Evolutionary conservation across 306 rosid species (phyloP), one percentile per base, ranked within the genome.

Genomic region (Begonia fuchsioides): DNA sequence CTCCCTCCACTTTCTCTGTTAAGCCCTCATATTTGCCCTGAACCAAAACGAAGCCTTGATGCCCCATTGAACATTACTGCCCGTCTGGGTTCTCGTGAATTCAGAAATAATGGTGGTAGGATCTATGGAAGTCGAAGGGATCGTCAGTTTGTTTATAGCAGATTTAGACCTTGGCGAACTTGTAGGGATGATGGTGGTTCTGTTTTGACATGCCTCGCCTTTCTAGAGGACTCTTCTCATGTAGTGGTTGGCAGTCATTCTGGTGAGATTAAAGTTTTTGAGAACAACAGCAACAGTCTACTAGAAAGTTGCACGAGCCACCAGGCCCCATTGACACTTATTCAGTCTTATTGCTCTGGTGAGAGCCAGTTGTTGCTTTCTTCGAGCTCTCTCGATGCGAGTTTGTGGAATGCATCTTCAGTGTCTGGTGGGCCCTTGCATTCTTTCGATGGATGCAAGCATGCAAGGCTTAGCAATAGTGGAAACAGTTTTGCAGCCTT

Each of bases 81-180:
- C 38, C 85, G 98, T 39, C 94, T 92, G 65, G 94, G 83, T 32
- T 77, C 93, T 12, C 93, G 94, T 5, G 96, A 92, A 67, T 82
- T 73, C 60, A 85, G 67, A 73, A 74, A 60, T 55, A 67, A 49
- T 26, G 35, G 35, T 58, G 87, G 98, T 40, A 94, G 98, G 58
- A 84, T 92, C 13, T 95, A 85, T 58, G 94, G 98, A 40, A 92
- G 80, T 64, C 94, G 96, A 39, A 75, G 82, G 70, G 98, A 92
- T 62, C 93, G 98, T 13, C 98, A 92, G 57, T 80, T 92, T 75
- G 86, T 92, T 58, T 92, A 75, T 68, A 92, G 98, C 55, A 71
- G 98, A 60, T 92, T 92, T 61, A 86, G 88, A 68, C 96, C 96
- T 2, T 85, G 98, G 98, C 69, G 98, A 39, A 82, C 98, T 49